phyloP scores from a whole-genome alignment of 306 rosid species.

The Quercus engelmannii region DNA sequence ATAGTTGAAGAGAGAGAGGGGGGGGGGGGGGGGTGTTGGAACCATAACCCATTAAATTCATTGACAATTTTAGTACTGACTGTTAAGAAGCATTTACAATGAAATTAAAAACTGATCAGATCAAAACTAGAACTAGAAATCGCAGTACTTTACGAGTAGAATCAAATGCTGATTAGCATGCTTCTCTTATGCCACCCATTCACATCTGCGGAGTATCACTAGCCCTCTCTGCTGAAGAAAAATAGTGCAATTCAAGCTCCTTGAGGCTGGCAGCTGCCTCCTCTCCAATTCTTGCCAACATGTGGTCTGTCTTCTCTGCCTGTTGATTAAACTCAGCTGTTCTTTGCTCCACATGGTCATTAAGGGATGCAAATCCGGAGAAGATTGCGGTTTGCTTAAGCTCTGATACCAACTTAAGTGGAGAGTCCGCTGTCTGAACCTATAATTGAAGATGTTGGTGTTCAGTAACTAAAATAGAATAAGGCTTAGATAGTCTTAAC shows the following conservation, averaged over 20 bases:
- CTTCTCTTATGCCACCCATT: constrained; percentile 3
- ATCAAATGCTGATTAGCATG: too few relatives aligned
- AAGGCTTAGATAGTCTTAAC: too few relatives aligned
- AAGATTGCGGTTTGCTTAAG: constrained; percentile 89
- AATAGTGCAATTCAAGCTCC: constrained; percentile 81
- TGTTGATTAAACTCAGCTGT: constrained; percentile 62
- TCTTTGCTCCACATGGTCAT: constrained; percentile 88
- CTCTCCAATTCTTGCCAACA: constrained; percentile 70
- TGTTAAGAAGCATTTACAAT: too few relatives aligned
- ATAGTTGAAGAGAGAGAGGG: too few relatives aligned
- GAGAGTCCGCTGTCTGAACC: constrained; percentile 88
- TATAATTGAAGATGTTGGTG: constrained; percentile 11
- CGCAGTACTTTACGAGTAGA: too few relatives aligned
- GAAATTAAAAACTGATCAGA: too few relatives aligned
- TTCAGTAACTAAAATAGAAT: too few relatives aligned
- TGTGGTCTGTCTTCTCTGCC: constrained; percentile 58
- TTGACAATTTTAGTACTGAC: too few relatives aligned
- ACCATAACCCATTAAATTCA: too few relatives aligned
- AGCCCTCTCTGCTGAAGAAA: constrained; percentile 54
- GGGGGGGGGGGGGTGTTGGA: too few relatives aligned
- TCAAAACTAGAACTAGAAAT: too few relatives aligned
- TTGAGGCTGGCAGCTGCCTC: constrained; percentile 83
- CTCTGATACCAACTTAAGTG: constrained; percentile 75
- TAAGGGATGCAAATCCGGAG: constrained; percentile 90
- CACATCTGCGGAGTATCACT: constrained; percentile 29